phyloP scores from a whole-genome alignment of 2,329 filamentous ascomycete species.

The Sporothrix brasiliensis region DNA sequence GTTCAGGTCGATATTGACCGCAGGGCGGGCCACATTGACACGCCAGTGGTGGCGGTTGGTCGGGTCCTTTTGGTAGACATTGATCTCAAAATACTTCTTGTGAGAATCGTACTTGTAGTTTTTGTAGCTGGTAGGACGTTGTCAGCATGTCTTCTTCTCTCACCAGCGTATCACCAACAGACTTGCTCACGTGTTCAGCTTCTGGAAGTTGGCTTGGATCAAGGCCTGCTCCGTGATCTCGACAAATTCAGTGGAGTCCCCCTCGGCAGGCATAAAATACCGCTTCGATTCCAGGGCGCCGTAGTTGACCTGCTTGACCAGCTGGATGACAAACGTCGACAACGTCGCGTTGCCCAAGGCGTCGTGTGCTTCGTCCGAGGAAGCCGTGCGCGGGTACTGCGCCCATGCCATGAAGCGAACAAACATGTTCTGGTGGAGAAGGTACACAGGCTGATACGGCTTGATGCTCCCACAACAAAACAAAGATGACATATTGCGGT shows the following conservation, averaged over 20 bases:
- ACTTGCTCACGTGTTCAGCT: constrained; percentile 48
- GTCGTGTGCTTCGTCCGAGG: neutral
- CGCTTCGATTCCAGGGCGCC: constrained; percentile 49
- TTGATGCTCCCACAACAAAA: constrained; percentile 39
- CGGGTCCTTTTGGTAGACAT: constrained; percentile 54
- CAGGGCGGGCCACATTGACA: constrained; percentile 48
- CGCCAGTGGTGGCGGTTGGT: constrained; percentile 52
- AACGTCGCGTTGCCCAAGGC: neutral
- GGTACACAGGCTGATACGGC: constrained; percentile 38
- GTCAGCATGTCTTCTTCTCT: neutral
- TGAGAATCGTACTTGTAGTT: constrained; percentile 51
- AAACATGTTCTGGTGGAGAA: constrained; percentile 40
- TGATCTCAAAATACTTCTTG: constrained; percentile 54
- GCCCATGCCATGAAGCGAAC: constrained; percentile 42
- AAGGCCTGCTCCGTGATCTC: constrained; percentile 46
- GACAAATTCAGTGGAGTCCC: constrained; percentile 38
- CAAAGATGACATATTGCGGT: constrained; percentile 15
- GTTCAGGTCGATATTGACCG: constrained; percentile 44
- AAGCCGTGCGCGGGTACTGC: constrained; percentile 36
- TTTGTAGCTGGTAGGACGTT: constrained; percentile 46
- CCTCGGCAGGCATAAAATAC: constrained; percentile 45
- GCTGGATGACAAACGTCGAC: constrained; percentile 44
- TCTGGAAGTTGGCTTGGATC: constrained; percentile 48
- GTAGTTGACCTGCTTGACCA: constrained; percentile 51
- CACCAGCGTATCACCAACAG: neutral